Evolutionary conservation across 371 early-diverging fungal species (phyloP), one percentile per base, ranked within the genome.

Genomic region (Mortierella sp.): DNA sequence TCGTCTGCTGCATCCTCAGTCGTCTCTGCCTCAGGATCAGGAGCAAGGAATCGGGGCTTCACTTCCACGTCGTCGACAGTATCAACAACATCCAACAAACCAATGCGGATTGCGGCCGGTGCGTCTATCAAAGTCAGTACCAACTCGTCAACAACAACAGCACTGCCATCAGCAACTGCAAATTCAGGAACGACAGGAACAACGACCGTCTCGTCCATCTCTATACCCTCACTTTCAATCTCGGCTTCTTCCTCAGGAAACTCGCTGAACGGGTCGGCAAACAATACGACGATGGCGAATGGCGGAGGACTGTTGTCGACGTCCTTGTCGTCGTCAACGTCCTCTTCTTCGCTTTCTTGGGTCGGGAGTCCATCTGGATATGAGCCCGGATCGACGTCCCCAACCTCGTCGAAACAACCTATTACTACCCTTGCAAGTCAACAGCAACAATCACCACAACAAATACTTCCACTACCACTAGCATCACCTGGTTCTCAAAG

Each of bases 21-120:
- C 0, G 47, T 68, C 19, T 29, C 68, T 37, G 47, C 48, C 50
- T 44, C 68, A 37, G 50, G 50, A 58, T 58, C 58, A 31, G 31
- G 58, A 34, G 19, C 6, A 16, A 70, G 69, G 43, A 3, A 55
- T 24, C 68, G 68, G 13, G 44, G 48, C 2, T 48, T 64, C 7
- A 10, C 66, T 8, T 48, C 68, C 7, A 10, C 66, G 16, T 37
- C 71, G 9, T 66, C 77, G 13, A 52, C 71, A 41, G 8, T 67
- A 34, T 65, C 76, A 31, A 22, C 76, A 22, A 53, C 53, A 41
- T 39, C 63, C 14, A 77, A 75, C 14, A 77, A 75, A 48, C 78
- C 82, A 2, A 68, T 76, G 72, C 64, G 75, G 64, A 82, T 82
- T 50, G 82, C 82, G 4, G 78, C 77, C 41, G 82, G 82, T 8